These are phyloP conservation scores for Arbutus unedo DNA, from an alignment of 148 eudicot genomes.

Conservation along the genomic window DNA sequence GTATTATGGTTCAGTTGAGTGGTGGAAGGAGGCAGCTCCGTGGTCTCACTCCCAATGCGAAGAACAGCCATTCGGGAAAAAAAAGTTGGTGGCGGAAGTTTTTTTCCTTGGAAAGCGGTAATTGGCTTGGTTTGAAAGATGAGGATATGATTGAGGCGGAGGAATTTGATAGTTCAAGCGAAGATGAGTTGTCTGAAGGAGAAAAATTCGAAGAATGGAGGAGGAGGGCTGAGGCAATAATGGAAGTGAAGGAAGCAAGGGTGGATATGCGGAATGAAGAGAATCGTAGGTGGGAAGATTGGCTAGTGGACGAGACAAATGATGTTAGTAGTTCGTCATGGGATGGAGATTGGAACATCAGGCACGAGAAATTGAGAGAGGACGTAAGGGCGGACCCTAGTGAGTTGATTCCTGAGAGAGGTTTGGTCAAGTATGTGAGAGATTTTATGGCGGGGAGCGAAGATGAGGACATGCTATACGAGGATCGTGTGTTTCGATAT, in stretches of 20 bases:
- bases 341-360: constrained; percentile 36
- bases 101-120: constrained; percentile 76
- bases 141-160: constrained; percentile 59
- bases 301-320: constrained; percentile 57
- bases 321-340: constrained; percentile 31
- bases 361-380: constrained; percentile 29
- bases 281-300: constrained; percentile 90
- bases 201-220: constrained; percentile 95
- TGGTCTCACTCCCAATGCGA: constrained; percentile 52
- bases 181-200: constrained; percentile 45
- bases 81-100: constrained; percentile 86
- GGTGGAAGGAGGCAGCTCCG: constrained; percentile 34
- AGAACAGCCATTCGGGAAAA: constrained; percentile 40
- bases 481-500: constrained; percentile 83
- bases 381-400: constrained; percentile 47
- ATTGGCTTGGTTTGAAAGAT: constrained; percentile 84
- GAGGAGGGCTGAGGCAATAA: constrained; percentile 88
- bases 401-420: constrained; percentile 61
- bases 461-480: constrained; percentile 79
- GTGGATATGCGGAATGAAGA: constrained; percentile 79
- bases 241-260: constrained; percentile 86
- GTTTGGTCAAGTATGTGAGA: constrained; percentile 66
- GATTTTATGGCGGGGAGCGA: constrained; percentile 60
- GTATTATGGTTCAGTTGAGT: constrained; percentile 22
- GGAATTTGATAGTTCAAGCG: constrained; percentile 23